These are phyloP conservation scores for Bryopsis sp. DNA, from an alignment of 139 green algal genomes.

Conservation along the genomic window DNA sequence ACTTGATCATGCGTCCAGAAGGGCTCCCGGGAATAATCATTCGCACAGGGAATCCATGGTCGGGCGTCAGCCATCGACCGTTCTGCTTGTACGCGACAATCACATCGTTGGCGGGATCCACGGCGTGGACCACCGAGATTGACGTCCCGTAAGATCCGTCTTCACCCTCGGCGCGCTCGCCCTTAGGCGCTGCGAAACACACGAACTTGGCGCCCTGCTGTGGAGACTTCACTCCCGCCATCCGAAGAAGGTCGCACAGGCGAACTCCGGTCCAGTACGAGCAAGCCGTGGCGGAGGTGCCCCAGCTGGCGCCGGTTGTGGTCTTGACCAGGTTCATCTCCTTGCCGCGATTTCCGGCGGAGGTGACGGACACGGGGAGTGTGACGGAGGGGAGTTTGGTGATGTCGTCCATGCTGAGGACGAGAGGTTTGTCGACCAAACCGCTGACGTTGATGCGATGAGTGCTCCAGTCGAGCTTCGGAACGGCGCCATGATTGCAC, in stretches of 20 bases:
- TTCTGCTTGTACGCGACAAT: conserved; percentile 54
- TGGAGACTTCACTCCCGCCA: conserved; percentile 25
- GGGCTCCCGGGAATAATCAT: conserved; percentile 55
- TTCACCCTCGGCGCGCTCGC: conserved; percentile 50
- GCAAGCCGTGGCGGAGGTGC: conserved; percentile 31
- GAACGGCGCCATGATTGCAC: conserved; percentile 85
- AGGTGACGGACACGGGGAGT: conserved; percentile 55
- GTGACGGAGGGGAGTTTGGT: conserved; percentile 37
- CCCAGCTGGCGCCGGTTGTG: conserved; percentile 80
- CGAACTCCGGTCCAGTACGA: conserved; percentile 68
- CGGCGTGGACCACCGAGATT: conserved; percentile 30
- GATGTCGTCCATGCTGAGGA: conserved; percentile 69
- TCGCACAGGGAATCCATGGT: conserved; percentile 56
- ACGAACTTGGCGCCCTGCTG: conserved; percentile 34
- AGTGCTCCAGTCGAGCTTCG: conserved; percentile 38
- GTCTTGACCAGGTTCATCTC: conserved; percentile 88
- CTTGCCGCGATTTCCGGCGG: conserved; percentile 78
- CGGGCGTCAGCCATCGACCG: conserved; percentile 33
- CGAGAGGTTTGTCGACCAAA: conserved; percentile 51
- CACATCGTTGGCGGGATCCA: conserved; percentile 47
- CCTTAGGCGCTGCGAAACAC: conserved; percentile 38
- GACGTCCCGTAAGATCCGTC: conserved; percentile 38
- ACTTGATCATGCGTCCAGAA: conserved; percentile 59
- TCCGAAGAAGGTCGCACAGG: conserved; percentile 53
- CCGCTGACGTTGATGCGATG: conserved; percentile 71